Evolutionary conservation across 495 filamentous ascomycete species (phyloP), one percentile per base, ranked within the genome.

Genomic region (Penicillium subrubescens): DNA sequence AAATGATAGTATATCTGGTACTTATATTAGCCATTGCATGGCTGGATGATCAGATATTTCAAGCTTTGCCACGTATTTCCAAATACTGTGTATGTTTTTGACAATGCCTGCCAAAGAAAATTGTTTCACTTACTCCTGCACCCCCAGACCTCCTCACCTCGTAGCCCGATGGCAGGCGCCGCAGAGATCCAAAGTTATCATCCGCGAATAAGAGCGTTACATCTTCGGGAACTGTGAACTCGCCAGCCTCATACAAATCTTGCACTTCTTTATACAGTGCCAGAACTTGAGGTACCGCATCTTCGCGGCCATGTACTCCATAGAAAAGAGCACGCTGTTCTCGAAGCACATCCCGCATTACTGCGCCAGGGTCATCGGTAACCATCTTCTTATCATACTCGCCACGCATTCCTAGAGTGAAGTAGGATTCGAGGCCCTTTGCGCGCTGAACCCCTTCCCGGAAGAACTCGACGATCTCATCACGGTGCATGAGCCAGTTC

Each of bases 401-500:
- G 0, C 90, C 90, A 39, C 90, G 82, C 88, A 92, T 93, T 27
- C 89, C 90, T 75, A 92, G 82, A 5, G 88, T 92, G 75, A 86
- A 88, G 29, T 89, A 72, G 21, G 81, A 83, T 57, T 89, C 89
- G 52, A 89, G 90, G 0, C 82, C 81, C 71, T 87, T 87, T 7
- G 88, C 84, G 17, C 89, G 80, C 69, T 87, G 64, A 4, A 86
- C 87, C 11, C 90, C 90, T 53, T 89, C 84, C n/a, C 73, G 74
- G 73, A 92, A 89, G 75, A 88, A 93, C 31, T 83, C 74, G 19
- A 85, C 80, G 63, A 93, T 87, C 33, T 84, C 85, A 31, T 80
- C 80, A 50, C 89, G 86, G 69, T 92, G 92, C 2, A 80, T 83
- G 48, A 83, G 83, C 78, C 89, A 92, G 48, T 86, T 80, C 89